phyloP scores from a whole-genome alignment of 2,329 filamentous ascomycete species.

The Mollisia scopiformis region DNA sequence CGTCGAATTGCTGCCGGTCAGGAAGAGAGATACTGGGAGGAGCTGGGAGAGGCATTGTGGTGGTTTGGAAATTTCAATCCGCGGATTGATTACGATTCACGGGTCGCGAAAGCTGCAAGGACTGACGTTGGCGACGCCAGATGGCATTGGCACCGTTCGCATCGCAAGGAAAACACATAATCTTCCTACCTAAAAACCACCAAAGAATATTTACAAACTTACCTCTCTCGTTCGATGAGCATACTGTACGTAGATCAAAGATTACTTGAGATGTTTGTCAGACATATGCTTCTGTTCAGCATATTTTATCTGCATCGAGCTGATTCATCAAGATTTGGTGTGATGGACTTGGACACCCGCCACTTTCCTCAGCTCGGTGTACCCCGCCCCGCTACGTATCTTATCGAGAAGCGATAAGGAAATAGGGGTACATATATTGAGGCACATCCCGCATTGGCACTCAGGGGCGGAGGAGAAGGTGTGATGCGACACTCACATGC shows the following conservation, averaged over 20 bases:
- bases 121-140: not conserved
- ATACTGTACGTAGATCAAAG: no score
- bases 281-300: not conserved
- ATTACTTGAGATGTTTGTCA: not conserved
- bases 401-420: not conserved
- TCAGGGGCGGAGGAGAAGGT: not conserved
- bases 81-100: not conserved
- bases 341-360: not conserved
- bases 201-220: not conserved
- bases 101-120: not conserved
- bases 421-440: not conserved
- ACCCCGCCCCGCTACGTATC: not conserved
- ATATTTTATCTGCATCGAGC: not conserved
- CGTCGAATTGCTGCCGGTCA: slow-evolving; percentile 17
- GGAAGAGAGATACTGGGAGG: slow-evolving; percentile 22
- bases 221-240: not conserved
- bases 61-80: not conserved
- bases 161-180: not conserved
- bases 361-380: not conserved
- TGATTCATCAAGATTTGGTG: slow-evolving; percentile 1
- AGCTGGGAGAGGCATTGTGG: slow-evolving; percentile 18
- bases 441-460: not conserved
- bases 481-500: no score
- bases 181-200: not conserved
- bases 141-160: not conserved